Conservation (phyloP, 2,329 filamentous ascomycete genomes). For the Aspergillus arachidicola region DNA sequence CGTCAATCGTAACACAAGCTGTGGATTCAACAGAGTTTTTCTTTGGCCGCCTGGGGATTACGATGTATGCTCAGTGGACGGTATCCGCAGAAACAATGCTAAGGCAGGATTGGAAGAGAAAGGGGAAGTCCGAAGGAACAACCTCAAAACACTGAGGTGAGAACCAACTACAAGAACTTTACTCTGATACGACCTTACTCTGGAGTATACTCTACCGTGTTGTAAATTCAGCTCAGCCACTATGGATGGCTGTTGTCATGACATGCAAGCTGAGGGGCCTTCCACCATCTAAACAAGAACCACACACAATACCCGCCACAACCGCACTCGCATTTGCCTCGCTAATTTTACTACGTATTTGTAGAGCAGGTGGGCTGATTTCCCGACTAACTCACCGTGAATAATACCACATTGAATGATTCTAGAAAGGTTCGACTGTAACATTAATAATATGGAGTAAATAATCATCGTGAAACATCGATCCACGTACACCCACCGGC, state of each 20-base stretch:
- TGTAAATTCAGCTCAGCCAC: background rate
- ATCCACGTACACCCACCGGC: background rate
- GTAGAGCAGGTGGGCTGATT: slow-evolving; percentile 8
- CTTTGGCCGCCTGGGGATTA: background rate
- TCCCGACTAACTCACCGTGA: background rate
- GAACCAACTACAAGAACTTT: too few species aligned
- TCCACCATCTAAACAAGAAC: background rate
- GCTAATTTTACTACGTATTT: background rate
- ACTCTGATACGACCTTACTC: background rate
- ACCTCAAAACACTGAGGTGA: background rate
- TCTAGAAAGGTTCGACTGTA: slow-evolving; percentile 20
- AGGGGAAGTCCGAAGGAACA: background rate
- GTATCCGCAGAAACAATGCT: background rate
- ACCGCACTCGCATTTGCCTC: slow-evolving; percentile 15
- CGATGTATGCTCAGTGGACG: background rate
- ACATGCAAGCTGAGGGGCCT: slow-evolving; percentile 1
- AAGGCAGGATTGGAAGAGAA: background rate
- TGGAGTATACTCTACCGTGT: background rate
- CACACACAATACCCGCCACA: slow-evolving; percentile 14
- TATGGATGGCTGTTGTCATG: background rate
- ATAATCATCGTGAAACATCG: slow-evolving; percentile 9
- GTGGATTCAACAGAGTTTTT: background rate
- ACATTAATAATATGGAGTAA: background rate
- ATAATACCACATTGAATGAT: slow-evolving; percentile 2
- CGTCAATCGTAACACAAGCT: background rate